phyloP scores from a whole-genome alignment of 2,329 filamentous ascomycete genomes.

The Clarireedia homoeocarpa region DNA sequence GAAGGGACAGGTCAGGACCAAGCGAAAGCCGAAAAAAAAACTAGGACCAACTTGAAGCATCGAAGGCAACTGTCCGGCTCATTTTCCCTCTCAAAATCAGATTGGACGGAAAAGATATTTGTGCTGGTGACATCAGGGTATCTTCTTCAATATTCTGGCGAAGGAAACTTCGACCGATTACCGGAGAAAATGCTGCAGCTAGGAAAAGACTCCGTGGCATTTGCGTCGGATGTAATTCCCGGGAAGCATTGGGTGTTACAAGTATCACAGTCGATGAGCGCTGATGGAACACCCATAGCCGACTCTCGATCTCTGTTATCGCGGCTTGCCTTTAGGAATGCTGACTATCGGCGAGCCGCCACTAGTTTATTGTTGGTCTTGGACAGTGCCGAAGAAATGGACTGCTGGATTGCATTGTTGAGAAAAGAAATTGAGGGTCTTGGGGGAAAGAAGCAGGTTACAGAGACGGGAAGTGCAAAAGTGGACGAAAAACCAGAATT shows the following conservation, averaged over 20 bases:
- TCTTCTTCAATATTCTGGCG: constrained; percentile 65
- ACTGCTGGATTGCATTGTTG: constrained; percentile 62
- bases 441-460: constrained; percentile 56
- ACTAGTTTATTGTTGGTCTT: constrained; percentile 66
- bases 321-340: constrained; percentile 51
- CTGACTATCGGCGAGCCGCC: constrained; percentile 45
- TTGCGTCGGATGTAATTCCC: constrained; percentile 71
- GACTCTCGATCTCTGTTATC: constrained; percentile 57
- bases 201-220: constrained; percentile 68
- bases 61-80: constrained; percentile 29
- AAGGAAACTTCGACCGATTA: constrained; percentile 61
- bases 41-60: constrained; percentile 34
- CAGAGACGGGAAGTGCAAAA: constrained; percentile 50
- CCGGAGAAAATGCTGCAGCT: constrained; percentile 69
- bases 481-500: constrained; percentile 31
- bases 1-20: constrained; percentile 14
- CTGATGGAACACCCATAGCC: constrained; percentile 42
- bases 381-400: constrained; percentile 66
- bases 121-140: constrained; percentile 62
- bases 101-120: constrained; percentile 66
- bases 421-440: constrained; percentile 62
- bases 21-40: constrained; percentile 24
- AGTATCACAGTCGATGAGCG: constrained; percentile 57
- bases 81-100: constrained; percentile 35
- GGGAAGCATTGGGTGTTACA: constrained; percentile 76